Evolutionary conservation across 306 rosid genomes (phyloP).

Genomic region (Fragaria vesca): DNA sequence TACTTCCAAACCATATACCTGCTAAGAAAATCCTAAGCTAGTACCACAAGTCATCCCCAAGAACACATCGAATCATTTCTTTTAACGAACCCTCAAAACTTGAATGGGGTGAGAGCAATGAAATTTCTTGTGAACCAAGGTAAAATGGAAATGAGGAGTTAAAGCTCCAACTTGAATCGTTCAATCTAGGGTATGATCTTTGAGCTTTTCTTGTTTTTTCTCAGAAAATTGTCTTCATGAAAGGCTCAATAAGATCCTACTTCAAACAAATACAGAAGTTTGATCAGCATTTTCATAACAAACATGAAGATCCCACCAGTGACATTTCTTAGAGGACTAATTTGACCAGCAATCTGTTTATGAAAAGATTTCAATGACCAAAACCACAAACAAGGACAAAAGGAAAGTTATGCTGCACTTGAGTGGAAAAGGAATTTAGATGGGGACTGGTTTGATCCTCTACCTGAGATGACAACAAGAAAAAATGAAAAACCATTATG

Average conservation of each 20-base stretch:
- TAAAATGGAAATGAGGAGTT: neutral
- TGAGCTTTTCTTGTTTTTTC: neutral
- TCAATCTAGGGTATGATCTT: neutral
- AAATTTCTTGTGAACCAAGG: neutral
- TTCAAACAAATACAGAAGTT: neutral
- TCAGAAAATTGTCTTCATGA: neutral
- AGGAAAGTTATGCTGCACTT: conserved; percentile 10
- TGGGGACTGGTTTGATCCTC: conserved; percentile 13
- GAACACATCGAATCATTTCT: too few species aligned
- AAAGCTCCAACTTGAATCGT: neutral
- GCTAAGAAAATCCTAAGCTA: neutral
- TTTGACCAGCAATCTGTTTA: conserved; percentile 33
- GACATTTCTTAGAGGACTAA: conserved; percentile 29
- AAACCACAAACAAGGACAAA: conserved; percentile 13
- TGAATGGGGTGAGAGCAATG: neutral
- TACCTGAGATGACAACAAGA: conserved; percentile 23
- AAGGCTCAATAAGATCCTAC: neutral
- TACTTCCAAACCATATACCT: neutral
- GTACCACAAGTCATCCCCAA: neutral
- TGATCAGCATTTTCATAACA: neutral
- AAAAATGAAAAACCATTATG: neutral
- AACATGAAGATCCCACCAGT: conserved; percentile 47
- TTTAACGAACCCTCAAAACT: too few species aligned
- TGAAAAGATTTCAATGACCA: neutral
- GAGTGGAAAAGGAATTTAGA: conserved; percentile 17